Conservation (phyloP, 1,284 basidiomycete species). For the Trametes sp. region DNA sequence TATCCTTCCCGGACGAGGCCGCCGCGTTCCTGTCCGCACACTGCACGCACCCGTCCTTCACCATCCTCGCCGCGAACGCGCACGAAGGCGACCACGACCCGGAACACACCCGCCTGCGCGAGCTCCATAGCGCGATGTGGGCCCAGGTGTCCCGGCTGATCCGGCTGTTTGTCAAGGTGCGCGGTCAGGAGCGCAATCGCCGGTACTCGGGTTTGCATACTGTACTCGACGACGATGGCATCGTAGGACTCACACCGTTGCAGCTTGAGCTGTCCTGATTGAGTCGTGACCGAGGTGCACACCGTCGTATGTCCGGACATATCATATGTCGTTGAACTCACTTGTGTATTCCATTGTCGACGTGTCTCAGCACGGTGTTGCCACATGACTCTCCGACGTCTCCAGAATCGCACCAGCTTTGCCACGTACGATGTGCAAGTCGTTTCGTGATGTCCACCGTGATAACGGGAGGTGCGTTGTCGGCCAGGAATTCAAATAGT, state of each 20-base stretch:
- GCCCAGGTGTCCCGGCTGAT: slow-evolving; percentile 24
- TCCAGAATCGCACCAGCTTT: no score
- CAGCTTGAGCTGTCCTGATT: not conserved
- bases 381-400: no score
- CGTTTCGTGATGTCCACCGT: no score
- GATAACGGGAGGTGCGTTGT: not conserved
- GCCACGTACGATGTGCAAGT: no score
- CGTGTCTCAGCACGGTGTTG: no score
- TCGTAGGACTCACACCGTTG: not conserved
- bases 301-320: no score
- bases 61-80: slow-evolving; percentile 19
- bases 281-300: no score
- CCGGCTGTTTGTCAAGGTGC: slow-evolving; percentile 25
- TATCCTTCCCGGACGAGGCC: slow-evolving; percentile 24
- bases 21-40: slow-evolving; percentile 30
- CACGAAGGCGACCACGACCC: slow-evolving; percentile 22
- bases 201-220: not conserved
- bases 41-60: slow-evolving; percentile 28
- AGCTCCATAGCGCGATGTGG: slow-evolving; percentile 24
- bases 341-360: no score
- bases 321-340: no score
- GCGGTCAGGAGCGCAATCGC: slow-evolving; percentile 20
- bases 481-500: not conserved
- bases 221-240: not conserved
- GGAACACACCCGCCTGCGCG: slow-evolving; percentile 21